Conservation (phyloP, 2,329 filamentous ascomycete genomes). For the Samsoniella hepiali region DNA sequence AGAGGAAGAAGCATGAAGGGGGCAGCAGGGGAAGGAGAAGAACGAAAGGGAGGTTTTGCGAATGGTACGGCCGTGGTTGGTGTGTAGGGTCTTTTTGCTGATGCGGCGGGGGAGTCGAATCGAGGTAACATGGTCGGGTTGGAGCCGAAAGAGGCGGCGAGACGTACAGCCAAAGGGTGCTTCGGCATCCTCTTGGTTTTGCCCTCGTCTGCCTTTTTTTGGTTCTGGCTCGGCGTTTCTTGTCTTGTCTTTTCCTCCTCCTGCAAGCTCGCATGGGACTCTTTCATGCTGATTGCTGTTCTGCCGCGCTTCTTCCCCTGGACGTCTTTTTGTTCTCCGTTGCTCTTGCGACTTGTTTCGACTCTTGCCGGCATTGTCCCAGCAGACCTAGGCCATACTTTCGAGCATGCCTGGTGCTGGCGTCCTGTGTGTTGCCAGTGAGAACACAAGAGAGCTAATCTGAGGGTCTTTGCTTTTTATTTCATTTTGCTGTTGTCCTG, state of each 20-base stretch:
- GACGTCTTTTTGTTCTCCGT: neutral
- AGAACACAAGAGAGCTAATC: constrained; percentile 57
- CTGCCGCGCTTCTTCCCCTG: neutral
- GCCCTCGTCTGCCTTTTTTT: neutral
- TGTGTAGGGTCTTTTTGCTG: neutral
- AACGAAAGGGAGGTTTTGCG: neutral
- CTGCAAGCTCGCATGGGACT: neutral
- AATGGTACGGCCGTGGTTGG: neutral
- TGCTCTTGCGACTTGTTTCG: constrained; percentile 18
- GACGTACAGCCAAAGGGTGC: neutral
- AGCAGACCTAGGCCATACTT: neutral
- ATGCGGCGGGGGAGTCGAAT: neutral
- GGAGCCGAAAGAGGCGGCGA: neutral
- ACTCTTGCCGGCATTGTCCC: constrained; percentile 13
- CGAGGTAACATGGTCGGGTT: neutral
- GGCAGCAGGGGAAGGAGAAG: neutral
- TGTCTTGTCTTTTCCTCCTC: neutral
- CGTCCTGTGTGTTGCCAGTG: constrained; percentile 42
- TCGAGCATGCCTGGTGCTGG: neutral
- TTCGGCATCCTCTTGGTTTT: neutral
- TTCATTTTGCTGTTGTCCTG: neutral
- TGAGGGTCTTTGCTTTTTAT: constrained; percentile 39
- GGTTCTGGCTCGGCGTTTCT: neutral
- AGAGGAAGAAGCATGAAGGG: constrained; percentile 8
- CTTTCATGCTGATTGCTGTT: neutral